Base-by-base conservation (phyloP, 2,329 filamentous ascomycete species). In the Fusarium praegraminearum region DNA sequence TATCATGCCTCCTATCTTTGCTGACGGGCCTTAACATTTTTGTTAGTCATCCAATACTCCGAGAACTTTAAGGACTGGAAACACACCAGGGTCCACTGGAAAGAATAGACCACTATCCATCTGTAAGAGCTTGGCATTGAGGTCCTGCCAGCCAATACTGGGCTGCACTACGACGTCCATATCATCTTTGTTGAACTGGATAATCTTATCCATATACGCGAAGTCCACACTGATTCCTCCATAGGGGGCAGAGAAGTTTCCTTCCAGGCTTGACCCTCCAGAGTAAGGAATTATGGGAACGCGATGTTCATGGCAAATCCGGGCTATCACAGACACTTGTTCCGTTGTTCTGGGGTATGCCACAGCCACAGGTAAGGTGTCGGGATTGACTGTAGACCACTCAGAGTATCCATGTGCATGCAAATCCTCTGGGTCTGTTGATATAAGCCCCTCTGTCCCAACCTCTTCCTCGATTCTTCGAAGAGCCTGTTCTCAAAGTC, bases 141-240 rank as follows among this genome's bases (percentile, higher is more conserved):
- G 82, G 54, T 92, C 89, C 86, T 97, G 94, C 94, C 94, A 98
- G n/a, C 91, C 91, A 12, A 98, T 90, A 9, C 92, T 92, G 5
- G 94, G 94, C 78, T 98, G 94, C 5, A 98, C 93, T 7, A 97
- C 92, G 51, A 97, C 86, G 73, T 98, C 94, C 92, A 97, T 93
- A 77, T 97, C 94, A 6, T 93, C 91, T 71, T 92, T 90, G 78
- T 97, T 91, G 59, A 97, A 84, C 56, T 90, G 84, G 32, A 98
- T 73, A 28, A 97, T 91, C 74, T 90, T 84, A 77, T 97, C 91
- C 94, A 98, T 98, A 75, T 88, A 89, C 1, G 89, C 88, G 78
- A 98, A 98, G 76, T 98, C 94, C 52, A 98, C 91, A 70, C 92
- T 95, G 76, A 98, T 88, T 15, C 94, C 94, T 15, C 94, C 94